phyloP scores from a whole-genome alignment of 768 basidiomycete species.

The Xerocomus spinulosus region DNA sequence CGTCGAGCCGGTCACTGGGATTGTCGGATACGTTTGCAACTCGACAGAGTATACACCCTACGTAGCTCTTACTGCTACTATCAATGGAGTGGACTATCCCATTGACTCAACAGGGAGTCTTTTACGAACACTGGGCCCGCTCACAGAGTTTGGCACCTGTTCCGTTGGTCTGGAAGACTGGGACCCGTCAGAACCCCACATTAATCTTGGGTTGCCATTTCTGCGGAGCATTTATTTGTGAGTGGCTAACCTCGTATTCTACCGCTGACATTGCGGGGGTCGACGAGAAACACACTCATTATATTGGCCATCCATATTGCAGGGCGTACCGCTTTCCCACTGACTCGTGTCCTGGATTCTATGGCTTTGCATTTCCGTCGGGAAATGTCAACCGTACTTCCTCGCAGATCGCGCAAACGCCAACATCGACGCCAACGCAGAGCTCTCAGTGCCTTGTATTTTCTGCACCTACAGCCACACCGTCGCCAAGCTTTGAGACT shows the following conservation, averaged over 20 bases:
- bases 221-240: constrained; percentile 17
- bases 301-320: background rate
- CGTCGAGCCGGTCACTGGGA: background rate
- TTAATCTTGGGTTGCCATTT: constrained; percentile 13
- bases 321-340: constrained; percentile 30
- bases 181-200: background rate
- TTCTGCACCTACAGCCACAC: constrained; percentile 12
- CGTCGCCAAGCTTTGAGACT: constrained; percentile 11
- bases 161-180: constrained; percentile 9
- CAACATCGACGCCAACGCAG: constrained; percentile 14
- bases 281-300: too few species aligned
- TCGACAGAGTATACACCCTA: constrained; percentile 11
- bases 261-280: too few species aligned
- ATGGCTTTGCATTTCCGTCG: constrained; percentile 26
- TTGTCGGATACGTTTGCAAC: constrained; percentile 18
- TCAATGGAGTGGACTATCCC: constrained; percentile 26
- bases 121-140: constrained; percentile 6
- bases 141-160: constrained; percentile 9
- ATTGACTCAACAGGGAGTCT: constrained; percentile 19
- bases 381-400: constrained; percentile 20
- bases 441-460: constrained; percentile 14
- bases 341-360: constrained; percentile 23
- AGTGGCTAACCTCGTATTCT: background rate
- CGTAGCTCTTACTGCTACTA: constrained; percentile 17
- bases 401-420: constrained; percentile 18